A percentile compares a stretch with the other conserved stretches of the same genome.
Conservation (phyloP, 2,329 filamentous ascomycete genomes). For the Penicillium verrucosum region DNA sequence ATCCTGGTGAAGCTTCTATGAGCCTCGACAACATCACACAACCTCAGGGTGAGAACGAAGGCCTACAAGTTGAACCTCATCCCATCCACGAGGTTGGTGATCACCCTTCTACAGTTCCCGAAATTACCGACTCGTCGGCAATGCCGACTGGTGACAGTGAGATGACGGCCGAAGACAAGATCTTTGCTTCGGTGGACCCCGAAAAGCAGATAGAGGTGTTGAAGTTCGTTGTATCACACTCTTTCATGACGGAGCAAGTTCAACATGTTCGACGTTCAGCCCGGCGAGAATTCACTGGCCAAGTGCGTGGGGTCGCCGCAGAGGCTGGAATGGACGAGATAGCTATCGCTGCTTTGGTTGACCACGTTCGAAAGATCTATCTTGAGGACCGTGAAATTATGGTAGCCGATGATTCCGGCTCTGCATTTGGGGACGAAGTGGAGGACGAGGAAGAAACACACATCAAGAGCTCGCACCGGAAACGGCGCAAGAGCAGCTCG, state of each 20-base stretch:
- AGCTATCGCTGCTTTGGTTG: conserved; percentile 13
- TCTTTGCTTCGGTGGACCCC: not conserved
- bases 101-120: not conserved
- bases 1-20: not conserved
- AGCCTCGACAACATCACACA: not conserved
- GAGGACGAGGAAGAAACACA: conserved; percentile 6
- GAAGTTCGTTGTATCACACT: not conserved
- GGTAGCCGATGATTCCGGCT: not conserved
- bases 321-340: conserved; percentile 16
- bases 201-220: not conserved
- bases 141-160: not conserved
- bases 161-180: not conserved
- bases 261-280: not conserved
- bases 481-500: conserved; percentile 6
- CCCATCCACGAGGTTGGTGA: not conserved
- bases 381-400: conserved; percentile 13
- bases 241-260: not conserved
- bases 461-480: not conserved
- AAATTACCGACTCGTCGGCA: too few species aligned
- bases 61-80: not conserved
- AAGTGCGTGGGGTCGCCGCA: conserved; percentile 18
- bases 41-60: not conserved
- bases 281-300: conserved; percentile 12
- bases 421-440: conserved; percentile 25
- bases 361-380: conserved; percentile 24